Conservation (phyloP, 2,329 filamentous ascomycete genomes). For the Colletotrichum aenigma region DNA sequence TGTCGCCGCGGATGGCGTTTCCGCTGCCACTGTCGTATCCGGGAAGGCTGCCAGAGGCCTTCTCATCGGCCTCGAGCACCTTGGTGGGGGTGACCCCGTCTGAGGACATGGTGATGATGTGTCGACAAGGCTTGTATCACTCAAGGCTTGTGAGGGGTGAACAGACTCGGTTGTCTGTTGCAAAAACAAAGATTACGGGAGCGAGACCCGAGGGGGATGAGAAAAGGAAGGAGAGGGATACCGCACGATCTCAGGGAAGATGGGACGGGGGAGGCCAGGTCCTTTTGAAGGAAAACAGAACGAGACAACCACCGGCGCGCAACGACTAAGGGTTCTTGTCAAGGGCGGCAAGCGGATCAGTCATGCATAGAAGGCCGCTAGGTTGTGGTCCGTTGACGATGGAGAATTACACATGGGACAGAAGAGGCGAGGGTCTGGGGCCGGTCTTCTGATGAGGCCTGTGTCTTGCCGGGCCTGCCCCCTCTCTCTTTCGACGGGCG, state of each 20-base stretch:
- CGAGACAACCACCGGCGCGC: background rate
- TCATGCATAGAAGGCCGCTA: slow-evolving; percentile 7
- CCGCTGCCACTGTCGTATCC: slow-evolving; percentile 15
- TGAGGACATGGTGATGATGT: slow-evolving; percentile 3
- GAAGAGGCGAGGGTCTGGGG: background rate
- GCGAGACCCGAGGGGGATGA: slow-evolving; percentile 1
- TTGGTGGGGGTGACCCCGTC: slow-evolving; percentile 12
- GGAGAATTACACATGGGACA: slow-evolving; percentile 14
- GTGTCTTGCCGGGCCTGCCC: background rate
- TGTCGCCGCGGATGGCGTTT: slow-evolving; percentile 12
- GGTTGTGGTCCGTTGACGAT: slow-evolving; percentile 2
- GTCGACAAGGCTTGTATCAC: background rate
- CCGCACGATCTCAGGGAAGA: background rate
- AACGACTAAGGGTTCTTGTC: slow-evolving; percentile 18
- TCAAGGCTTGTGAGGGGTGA: background rate
- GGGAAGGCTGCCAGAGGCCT: slow-evolving; percentile 4
- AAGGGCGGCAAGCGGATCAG: slow-evolving; percentile 9
- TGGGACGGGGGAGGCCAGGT: slow-evolving; percentile 1
- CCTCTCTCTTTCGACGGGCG: background rate
- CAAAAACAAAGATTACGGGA: background rate
- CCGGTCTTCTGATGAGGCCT: background rate
- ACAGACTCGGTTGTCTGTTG: slow-evolving; percentile 6
- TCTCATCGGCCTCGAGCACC: slow-evolving; percentile 16
- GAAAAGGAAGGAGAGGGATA: slow-evolving; percentile 2
- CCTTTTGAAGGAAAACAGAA: slow-evolving; percentile 5